Evolutionary conservation across 139 green algal species (phyloP), one percentile per base, ranked within the genome.

Genomic region (Chlamydomonas sp.): DNA sequence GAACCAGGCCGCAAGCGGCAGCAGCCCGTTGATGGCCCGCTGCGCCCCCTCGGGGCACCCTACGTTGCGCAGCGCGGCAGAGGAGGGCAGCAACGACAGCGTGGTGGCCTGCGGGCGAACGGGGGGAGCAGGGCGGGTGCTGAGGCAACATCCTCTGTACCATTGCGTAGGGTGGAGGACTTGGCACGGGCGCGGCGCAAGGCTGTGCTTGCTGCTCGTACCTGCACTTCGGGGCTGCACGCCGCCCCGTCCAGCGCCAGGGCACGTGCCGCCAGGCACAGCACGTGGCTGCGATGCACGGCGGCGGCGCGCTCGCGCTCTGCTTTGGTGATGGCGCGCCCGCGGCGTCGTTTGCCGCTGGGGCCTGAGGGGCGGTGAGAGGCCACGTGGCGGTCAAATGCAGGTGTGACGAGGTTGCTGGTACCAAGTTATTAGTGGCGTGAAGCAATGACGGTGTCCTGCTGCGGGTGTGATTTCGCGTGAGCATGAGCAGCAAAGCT

Each of bases 201-300:
- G 20, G 58, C n/a, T 59, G 16, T 58, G 74, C 12, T 62, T 12
- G 12, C 10, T 3, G 9, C 49, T 17, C 80, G 0, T 63, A 94
- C 93, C 91, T 98, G 96, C 61, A 98, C 84, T 79, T 95, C 72
- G 0, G 84, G 80, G 63, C 93, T 79, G 75, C 88, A 74, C 1
- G 96, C 94, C 16, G 91, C 93, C 14, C 66, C 79, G 77, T 98
- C 96, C 18, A 85, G 62, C 61, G 85, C 49, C 68, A 80, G 67
- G 5, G 78, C 78, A 61, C 85, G 67, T 12, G 14, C 85, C 20
- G 75, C 12, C 3, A 89, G 78, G 78, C 85, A 89, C 78, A 89
- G 78, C 67, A 69, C 68, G 69, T 84, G 79, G 67, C 67, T 61
- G 60, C 85, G 77, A 31, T 89, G 85, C 69, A 89, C n/a, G 59